A percentile compares a stretch with the other conserved stretches of the same genome.
Evolutionary conservation across 192 early-diverging fungal species (phyloP).

Genomic region (Mortierella hygrophila): DNA sequence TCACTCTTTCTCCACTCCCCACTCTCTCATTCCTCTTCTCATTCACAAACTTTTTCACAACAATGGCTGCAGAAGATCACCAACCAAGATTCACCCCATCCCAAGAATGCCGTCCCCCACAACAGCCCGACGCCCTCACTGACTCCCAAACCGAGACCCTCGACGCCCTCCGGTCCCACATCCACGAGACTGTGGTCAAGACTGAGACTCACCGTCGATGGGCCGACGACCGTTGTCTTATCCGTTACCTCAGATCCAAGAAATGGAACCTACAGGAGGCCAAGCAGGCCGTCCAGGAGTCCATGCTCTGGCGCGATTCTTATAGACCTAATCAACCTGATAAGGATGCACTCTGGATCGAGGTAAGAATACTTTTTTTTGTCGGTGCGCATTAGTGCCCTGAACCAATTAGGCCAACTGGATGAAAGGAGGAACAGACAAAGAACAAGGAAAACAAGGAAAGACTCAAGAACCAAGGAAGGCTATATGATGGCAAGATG

Average conservation of each 20-base stretch:
- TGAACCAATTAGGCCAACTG: no score
- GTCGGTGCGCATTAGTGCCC: no score
- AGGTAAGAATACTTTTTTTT: slow-evolving; percentile 57
- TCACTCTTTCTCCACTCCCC: neutral
- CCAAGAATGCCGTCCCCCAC: slow-evolving; percentile 8
- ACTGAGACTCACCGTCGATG: slow-evolving; percentile 20
- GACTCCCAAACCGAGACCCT: slow-evolving; percentile 26
- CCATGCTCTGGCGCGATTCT: slow-evolving; percentile 83
- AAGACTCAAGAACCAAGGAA: no score
- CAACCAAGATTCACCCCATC: slow-evolving; percentile 38
- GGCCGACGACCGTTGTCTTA: slow-evolving; percentile 66
- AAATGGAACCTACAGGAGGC: slow-evolving; percentile 81
- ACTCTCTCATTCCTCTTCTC: neutral
- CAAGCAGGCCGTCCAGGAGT: slow-evolving; percentile 75
- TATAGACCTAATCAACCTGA: slow-evolving; percentile 78
- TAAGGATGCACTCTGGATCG: slow-evolving; percentile 80
- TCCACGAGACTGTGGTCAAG: slow-evolving; percentile 13
- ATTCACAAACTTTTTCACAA: neutral
- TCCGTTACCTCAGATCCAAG: slow-evolving; percentile 77
- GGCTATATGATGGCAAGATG: no score
- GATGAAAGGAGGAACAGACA: no score
- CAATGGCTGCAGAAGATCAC: neutral
- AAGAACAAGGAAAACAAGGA: no score
- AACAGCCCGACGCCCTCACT: slow-evolving; percentile 11
- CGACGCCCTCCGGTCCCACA: slow-evolving; percentile 33